These are phyloP conservation scores for Xerophyta viscosa DNA, from an alignment of 106 monocot genomes.

Conservation along the genomic window DNA sequence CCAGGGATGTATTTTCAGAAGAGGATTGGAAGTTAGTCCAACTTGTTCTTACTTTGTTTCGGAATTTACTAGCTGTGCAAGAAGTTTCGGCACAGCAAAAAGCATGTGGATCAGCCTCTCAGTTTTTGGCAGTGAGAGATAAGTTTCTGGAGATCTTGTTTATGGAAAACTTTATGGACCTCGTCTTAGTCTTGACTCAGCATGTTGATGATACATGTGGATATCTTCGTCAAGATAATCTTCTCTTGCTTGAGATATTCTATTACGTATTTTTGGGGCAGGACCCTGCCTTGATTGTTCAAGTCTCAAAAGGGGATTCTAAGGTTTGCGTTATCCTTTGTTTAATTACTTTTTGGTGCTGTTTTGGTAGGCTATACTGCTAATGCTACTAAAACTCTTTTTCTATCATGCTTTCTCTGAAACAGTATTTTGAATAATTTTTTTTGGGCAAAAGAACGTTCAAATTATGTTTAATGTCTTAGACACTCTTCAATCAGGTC, in stretches of 20 bases:
- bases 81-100: constrained; percentile 70
- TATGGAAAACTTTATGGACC: constrained; percentile 79
- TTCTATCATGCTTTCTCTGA: too few species aligned
- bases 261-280: constrained; percentile 63
- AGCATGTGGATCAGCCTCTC: constrained; percentile 63
- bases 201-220: constrained; percentile 59
- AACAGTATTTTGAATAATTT: too few species aligned
- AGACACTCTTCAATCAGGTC: too few species aligned
- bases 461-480: too few species aligned
- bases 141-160: constrained; percentile 81
- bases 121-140: constrained; percentile 54
- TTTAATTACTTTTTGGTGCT: not conserved
- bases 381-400: too few species aligned
- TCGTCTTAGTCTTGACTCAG: constrained; percentile 72
- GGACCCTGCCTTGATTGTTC: constrained; percentile 65
- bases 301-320: constrained; percentile 18
- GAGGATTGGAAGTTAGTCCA: constrained; percentile 98
- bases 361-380: not conserved
- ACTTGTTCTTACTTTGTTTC: constrained; percentile 84
- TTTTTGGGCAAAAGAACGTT: too few species aligned
- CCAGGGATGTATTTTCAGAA: constrained; percentile 72
- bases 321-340: constrained; percentile 30
- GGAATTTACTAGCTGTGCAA: constrained; percentile 76
- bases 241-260: constrained; percentile 79
- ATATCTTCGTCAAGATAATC: constrained; percentile 62